Evolutionary conservation across 495 filamentous ascomycete genomes (phyloP), one percentile per base, ranked within the genome.

Genomic region (Neurospora cerealis): DNA sequence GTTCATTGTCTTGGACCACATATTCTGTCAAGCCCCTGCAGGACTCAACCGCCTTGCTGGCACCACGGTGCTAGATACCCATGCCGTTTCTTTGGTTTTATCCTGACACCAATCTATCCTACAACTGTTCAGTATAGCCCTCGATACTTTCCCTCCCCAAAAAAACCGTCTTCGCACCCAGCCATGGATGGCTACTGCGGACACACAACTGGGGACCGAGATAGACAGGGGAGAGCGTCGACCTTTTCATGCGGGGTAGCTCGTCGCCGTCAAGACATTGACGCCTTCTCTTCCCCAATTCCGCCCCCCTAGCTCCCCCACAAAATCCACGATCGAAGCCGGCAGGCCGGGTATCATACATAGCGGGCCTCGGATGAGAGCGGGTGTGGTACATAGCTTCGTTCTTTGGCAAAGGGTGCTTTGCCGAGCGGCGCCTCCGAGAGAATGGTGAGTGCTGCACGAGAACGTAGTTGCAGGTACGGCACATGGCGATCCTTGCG

Each of bases 231-330:
- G 42, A 37, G 21, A 37, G 21, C 38, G 71, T 32, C 34, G 21
- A 28, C 70, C n/a, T 15, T 48, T 41, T 24, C 5, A 72, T 75
- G 74, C 74, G 71, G 71, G 74, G 66, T 75, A 75, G 21, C 32
- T n/a, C 46, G 42, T 28, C 21, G 70, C 41, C 39, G 41, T 36
- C n/a, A 39, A 32, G 34, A 70, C 36, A 42, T 32, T 36, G 69
- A 46, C 73, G 40, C 42, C 70, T 19, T 34, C 15, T 66, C 54
- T 66, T 66, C 54, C 28, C 54, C 54, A 66, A 66, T 66, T 19
- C 28, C 28, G 28, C 28, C 28, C 2, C 28, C 54, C 15, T 66
- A 17, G 54, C 32, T 32, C 54, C 54, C 54, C 54, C 54, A 34
- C 28, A 34, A 62, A 60, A 60, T 11, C 21, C 21, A 60, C 48